phyloP scores from a whole-genome alignment of 176 grass and related monocot genomes.

The Metroxylon sagu region DNA sequence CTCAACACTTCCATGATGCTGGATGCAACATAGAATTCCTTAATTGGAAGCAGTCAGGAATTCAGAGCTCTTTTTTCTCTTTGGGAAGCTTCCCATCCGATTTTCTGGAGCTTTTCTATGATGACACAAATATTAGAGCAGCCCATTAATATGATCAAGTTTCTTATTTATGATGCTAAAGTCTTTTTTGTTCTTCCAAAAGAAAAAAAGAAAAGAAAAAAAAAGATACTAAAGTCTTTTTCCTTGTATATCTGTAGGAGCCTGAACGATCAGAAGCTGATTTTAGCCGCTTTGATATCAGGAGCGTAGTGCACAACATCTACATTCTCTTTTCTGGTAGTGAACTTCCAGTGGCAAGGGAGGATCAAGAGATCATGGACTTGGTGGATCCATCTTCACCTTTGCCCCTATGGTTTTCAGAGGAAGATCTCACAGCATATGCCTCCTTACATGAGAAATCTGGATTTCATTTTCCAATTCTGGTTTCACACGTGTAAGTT shows the following conservation, averaged over 20 bases:
- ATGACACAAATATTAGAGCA: no score
- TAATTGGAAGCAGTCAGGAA: no score
- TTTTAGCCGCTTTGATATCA: slow-evolving; percentile 43
- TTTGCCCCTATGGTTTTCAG: slow-evolving; percentile 48
- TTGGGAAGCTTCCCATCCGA: no score
- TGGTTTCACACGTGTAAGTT: slow-evolving; percentile 55
- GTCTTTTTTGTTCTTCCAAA: no score
- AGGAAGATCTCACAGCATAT: slow-evolving; percentile 45
- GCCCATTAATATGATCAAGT: no score
- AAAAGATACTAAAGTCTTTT: neutral
- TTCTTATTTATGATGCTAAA: no score
- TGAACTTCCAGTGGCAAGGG: slow-evolving; percentile 45
- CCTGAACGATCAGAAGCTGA: slow-evolving; percentile 37
- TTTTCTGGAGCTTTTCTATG: no score
- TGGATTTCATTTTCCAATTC: slow-evolving; percentile 44
- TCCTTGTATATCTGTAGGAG: slow-evolving; percentile 31
- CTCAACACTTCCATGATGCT: no score
- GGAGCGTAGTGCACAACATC: slow-evolving; percentile 47
- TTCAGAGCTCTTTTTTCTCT: no score
- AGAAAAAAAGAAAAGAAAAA: no score
- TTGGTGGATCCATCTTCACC: slow-evolving; percentile 40
- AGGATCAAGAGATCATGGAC: slow-evolving; percentile 61
- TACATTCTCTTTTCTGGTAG: slow-evolving; percentile 56
- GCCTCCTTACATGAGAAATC: slow-evolving; percentile 53
- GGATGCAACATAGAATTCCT: no score